Conservation (phyloP, 345 rosid genomes). For the Kernera saxatilis region DNA sequence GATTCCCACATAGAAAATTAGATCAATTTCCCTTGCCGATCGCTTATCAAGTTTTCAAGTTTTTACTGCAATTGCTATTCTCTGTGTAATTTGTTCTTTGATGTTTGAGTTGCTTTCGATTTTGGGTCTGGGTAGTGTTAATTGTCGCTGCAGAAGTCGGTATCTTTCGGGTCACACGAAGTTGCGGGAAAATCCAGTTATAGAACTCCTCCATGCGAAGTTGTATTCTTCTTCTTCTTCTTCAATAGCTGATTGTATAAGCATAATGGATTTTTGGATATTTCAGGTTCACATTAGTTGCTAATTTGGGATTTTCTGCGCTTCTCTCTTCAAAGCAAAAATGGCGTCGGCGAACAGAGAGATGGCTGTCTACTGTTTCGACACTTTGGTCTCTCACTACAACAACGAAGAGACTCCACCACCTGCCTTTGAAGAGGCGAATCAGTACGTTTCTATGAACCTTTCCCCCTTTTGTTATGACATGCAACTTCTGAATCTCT, state of each 20-base stretch:
- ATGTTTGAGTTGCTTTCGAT: neutral
- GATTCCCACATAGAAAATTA: neutral
- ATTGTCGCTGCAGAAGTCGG: neutral
- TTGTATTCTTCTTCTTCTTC: neutral
- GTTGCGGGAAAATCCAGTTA: neutral
- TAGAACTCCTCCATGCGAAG: neutral
- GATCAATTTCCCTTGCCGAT: neutral
- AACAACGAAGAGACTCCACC: constrained; percentile 77
- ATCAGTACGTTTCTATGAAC: constrained; percentile 44
- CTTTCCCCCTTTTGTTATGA: neutral
- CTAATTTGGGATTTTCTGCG: neutral
- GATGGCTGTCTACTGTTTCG: constrained; percentile 99
- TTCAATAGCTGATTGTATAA: neutral
- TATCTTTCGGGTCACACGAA: neutral
- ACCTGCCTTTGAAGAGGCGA: constrained; percentile 81
- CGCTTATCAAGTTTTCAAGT: neutral
- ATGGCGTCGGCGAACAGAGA: constrained; percentile 96
- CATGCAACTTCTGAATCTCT: neutral
- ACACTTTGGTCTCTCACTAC: constrained; percentile 86
- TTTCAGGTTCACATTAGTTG: constrained; percentile 8
- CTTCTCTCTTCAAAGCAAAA: neutral
- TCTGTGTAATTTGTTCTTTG: neutral
- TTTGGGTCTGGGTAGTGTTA: neutral
- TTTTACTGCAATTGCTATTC: neutral
- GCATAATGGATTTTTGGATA: neutral